Evolutionary conservation across 2,329 filamentous ascomycete species (phyloP), one percentile per base, ranked within the genome.

Genomic region (Metarhizium sp.): DNA sequence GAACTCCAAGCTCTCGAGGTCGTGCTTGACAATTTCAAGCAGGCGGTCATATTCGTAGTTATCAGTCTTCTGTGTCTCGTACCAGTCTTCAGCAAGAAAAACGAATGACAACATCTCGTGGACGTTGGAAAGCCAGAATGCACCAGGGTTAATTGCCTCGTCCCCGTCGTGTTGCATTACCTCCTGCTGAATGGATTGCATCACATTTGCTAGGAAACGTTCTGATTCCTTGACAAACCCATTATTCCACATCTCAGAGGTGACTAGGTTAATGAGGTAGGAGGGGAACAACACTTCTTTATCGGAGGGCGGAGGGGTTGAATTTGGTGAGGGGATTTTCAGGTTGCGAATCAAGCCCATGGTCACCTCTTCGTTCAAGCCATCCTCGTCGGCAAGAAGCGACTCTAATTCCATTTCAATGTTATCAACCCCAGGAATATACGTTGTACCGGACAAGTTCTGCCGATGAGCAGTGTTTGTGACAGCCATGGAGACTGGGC

Each of bases 241-340:
- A 66, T 99, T 99, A 78, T 99, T 99, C 94, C 94, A 99, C 94
- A 99, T 99, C 76, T 99, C 94, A 16, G 92, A 97, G 13, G 94
- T 99, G 60, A 99, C 94, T 58, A 99, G 80, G 73, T 99, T 99
- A 78, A 99, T 99, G 64, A 99, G 85, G 71, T 97, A 99, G 10
- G 94, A 92, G 38, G 94, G 94, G 86, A 99, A 99, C 53, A 99
- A 80, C 25, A 99, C 92, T 71, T 99, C 94, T 77, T 99, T 99
- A 74, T 99, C 94, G 18, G 91, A 96, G 11, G 94, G 92, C 53
- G 92, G 87, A 20, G 92, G 92, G 53, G 84, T 92, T 38, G 88
- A 86, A 67, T 85, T 89, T 49, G 94, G 92, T 11, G 87, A 85
- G 20, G 94, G 94, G 60, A 99, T 97, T 80, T 95, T 96, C 62